phyloP scores from a whole-genome alignment of 2,329 filamentous ascomycete genomes.

The Grosmannia clavigera region DNA sequence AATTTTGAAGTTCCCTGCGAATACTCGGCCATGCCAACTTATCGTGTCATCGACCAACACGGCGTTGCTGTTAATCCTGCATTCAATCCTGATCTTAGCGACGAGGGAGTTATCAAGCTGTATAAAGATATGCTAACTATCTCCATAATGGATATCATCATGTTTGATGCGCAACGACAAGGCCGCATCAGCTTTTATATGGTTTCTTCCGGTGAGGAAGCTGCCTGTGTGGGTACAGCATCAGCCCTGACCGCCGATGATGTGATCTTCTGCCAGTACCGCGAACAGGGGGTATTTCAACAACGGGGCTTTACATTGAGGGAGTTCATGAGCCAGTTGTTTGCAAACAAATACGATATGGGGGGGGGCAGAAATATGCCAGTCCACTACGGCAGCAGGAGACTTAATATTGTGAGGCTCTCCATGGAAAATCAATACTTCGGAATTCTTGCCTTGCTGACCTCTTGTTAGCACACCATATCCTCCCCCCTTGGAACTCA shows the following conservation, averaged over 20 bases:
- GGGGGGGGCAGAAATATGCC: conserved; percentile 91
- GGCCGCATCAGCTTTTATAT: conserved; percentile 95
- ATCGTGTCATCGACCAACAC: conserved; percentile 82
- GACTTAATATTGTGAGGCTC: conserved; percentile 63
- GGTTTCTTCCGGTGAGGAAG: conserved; percentile 90
- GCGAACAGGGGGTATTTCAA: conserved; percentile 82
- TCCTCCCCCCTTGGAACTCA: conserved; percentile 69
- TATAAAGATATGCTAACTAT: conserved; percentile 55
- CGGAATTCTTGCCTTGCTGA: neutral
- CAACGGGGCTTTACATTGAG: conserved; percentile 77
- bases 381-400: conserved; percentile 80
- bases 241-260: conserved; percentile 74
- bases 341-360: conserved; percentile 70
- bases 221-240: conserved; percentile 79
- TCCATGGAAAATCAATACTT: neutral
- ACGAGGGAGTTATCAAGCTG: conserved; percentile 46
- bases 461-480: conserved; percentile 50
- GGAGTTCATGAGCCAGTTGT: conserved; percentile 92
- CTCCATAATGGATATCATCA: conserved; percentile 88
- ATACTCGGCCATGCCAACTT: conserved; percentile 72
- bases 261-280: conserved; percentile 87
- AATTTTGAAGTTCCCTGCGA: conserved; percentile 63
- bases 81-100: conserved; percentile 55
- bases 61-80: conserved; percentile 67
- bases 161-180: conserved; percentile 96